phyloP scores from a whole-genome alignment of 495 filamentous ascomycete genomes.

The Daldinia vernicosa region DNA sequence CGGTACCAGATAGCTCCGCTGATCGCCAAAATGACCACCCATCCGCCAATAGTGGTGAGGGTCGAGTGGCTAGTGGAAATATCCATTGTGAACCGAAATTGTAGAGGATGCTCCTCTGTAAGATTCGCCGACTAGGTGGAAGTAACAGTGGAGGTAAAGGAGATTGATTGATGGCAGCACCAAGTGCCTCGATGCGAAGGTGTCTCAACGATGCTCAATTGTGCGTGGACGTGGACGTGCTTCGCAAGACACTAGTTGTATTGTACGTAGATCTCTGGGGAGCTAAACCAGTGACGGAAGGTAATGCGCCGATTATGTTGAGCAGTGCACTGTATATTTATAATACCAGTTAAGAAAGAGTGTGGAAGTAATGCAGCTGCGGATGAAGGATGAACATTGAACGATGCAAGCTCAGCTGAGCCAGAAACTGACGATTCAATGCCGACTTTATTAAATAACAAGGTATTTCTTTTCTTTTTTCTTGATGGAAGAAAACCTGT shows the following conservation, averaged over 20 bases:
- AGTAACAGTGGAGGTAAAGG: constrained; percentile 7
- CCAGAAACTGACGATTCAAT: neutral
- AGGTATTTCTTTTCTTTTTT: neutral
- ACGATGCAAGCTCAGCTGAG: constrained; percentile 22
- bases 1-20: constrained; percentile 50
- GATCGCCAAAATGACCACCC: constrained; percentile 65
- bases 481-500: neutral
- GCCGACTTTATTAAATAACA: constrained; percentile 8
- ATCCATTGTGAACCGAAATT: constrained; percentile 50
- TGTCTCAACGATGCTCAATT: constrained; percentile 19
- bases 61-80: constrained; percentile 44
- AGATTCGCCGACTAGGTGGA: constrained; percentile 15
- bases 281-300: constrained; percentile 41
- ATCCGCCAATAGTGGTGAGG: constrained; percentile 60
- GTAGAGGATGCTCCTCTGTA: neutral
- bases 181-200: constrained; percentile 25
- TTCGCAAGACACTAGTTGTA: constrained; percentile 19
- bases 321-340: constrained; percentile 24
- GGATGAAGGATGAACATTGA: neutral
- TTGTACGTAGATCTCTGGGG: constrained; percentile 19
- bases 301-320: constrained; percentile 38
- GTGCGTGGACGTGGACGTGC: constrained; percentile 6
- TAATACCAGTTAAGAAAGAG: constrained; percentile 15
- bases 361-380: constrained; percentile 13
- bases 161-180: constrained; percentile 29